Evolutionary conservation across 192 early-diverging fungal genomes (phyloP), one percentile per base, ranked within the genome.

Genomic region (Backusella liffmaniae): DNA sequence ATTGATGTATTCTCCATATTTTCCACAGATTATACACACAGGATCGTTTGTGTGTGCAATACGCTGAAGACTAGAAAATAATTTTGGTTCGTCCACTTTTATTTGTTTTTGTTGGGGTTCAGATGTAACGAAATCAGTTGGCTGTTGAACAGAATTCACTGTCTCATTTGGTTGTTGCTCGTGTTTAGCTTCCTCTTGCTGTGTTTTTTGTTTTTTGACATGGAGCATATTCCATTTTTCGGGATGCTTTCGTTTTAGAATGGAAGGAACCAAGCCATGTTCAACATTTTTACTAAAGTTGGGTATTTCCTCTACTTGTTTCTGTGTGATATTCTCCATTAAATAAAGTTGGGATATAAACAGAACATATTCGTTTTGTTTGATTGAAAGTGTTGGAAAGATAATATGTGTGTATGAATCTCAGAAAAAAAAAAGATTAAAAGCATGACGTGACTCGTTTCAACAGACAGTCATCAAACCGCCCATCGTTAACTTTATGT

Each of bases 1-100:
- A 66, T 75, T 80, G 21, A 84, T 85, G 42, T 84, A 85, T 70
- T 80, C 87, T 1, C 86, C 87, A 70, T 82, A 87, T 67, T 70
- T 70, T 4, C 84, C 84, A 73, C 86, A 87, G 18, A 87, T 65
- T 18, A 79, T 41, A 51, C 87, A 87, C 0, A 75, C 7, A 4
- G 82, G 85, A 29, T 86, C 85, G 0, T 67, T 75, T 34, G 79
- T 42, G 18, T 37, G 21, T 9, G 66, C 72, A 21, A 67, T 34
- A 4, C 80, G 82, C 59, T 88, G 87, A 26, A 76, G 74, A 29
- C 71, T 51, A 41, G 75, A 56, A 34, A 53, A 72, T 15, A 32
- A 26, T 21, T 74, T 81, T 56, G 56, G 56, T 29, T 29, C 23
- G 0, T 62, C 56, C 1, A 4, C 56, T 29, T 62, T 49, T 49